phyloP scores from a whole-genome alignment of 192 early-diverging fungal genomes.

The Backusella macrospora region DNA sequence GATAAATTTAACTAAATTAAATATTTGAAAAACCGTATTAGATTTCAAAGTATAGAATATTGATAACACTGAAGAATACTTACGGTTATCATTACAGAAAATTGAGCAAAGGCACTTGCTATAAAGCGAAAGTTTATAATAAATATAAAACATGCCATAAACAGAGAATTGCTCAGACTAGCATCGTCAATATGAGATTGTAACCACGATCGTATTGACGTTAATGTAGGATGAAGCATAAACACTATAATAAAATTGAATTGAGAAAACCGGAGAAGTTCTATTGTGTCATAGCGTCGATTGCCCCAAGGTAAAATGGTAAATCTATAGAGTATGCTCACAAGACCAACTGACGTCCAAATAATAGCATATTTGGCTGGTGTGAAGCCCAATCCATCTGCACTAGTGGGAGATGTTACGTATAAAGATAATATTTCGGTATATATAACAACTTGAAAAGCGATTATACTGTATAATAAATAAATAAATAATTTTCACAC shows the following conservation, averaged over 20 bases:
- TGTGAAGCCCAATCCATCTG: conserved; percentile 49
- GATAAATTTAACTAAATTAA: conserved; percentile 54
- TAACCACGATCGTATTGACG: conserved; percentile 31
- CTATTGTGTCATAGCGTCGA: conserved; percentile 34
- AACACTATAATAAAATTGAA: conserved; percentile 42
- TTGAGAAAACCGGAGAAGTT: conserved; percentile 32
- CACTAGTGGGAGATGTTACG: conserved; percentile 19
- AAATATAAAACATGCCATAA: conserved; percentile 11
- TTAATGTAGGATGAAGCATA: conserved; percentile 38
- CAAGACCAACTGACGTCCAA: conserved; percentile 45
- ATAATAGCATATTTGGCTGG: conserved; percentile 44
- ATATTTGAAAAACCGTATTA: background rate
- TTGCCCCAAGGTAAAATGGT: conserved; percentile 46
- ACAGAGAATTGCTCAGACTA: conserved; percentile 10
- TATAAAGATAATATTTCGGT: conserved; percentile 47
- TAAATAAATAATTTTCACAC: background rate
- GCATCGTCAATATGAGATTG: conserved; percentile 7
- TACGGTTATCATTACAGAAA: too few species aligned
- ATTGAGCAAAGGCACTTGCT: conserved; percentile 18
- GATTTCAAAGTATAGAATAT: conserved; percentile 43
- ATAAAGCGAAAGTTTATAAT: conserved; percentile 14
- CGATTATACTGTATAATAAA: conserved; percentile 27
- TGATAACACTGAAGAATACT: conserved; percentile 46
- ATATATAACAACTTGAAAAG: conserved; percentile 51
- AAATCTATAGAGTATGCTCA: conserved; percentile 46